These are phyloP conservation scores for Xerocomellus intermedius DNA, from an alignment of 768 basidiomycete species.

Conservation along the genomic window DNA sequence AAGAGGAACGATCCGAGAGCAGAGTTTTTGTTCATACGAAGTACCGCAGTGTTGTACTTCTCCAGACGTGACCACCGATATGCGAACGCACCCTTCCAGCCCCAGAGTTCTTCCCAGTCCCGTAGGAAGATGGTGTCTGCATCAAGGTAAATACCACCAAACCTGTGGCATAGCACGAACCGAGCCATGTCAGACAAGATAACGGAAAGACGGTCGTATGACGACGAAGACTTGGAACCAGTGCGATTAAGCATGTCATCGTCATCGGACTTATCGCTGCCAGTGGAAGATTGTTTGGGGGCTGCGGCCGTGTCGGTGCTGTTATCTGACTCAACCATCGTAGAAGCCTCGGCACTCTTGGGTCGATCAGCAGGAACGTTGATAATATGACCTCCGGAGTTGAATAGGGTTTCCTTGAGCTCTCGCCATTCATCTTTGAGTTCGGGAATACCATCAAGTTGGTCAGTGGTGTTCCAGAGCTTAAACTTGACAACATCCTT, in stretches of 20 bases:
- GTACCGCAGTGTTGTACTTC: conserved; percentile 95
- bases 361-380: conserved; percentile 53
- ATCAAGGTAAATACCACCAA: conserved; percentile 95
- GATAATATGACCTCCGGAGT: conserved; percentile 78
- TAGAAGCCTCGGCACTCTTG: conserved; percentile 25
- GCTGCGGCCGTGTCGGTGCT: conserved; percentile 18
- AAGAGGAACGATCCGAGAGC: conserved; percentile 93
- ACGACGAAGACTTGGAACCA: conserved; percentile 82
- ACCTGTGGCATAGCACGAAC: conserved; percentile 95
- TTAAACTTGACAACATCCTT: conserved; percentile 92
- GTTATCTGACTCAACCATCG: conserved; percentile 19
- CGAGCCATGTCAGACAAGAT: conserved; percentile 96
- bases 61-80: conserved; percentile 93
- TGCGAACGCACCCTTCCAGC: conserved; percentile 94
- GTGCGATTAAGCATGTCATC: conserved; percentile 73
- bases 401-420: conserved; percentile 74
- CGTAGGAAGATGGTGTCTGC: conserved; percentile 94
- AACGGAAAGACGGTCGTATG: conserved; percentile 90
- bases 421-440: conserved; percentile 87
- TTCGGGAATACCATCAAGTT: conserved; percentile 89
- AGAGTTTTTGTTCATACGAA: conserved; percentile 89
- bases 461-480: conserved; percentile 98
- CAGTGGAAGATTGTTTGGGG: conserved; percentile 21
- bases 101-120: conserved; percentile 99
- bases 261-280: conserved; percentile 36